Percentiles rank a stretch among this genome's conserved stretches.
These are phyloP conservation scores for Paecilomyces variotii DNA, from an alignment of 2,329 filamentous ascomycete genomes.

Conservation along the genomic window DNA sequence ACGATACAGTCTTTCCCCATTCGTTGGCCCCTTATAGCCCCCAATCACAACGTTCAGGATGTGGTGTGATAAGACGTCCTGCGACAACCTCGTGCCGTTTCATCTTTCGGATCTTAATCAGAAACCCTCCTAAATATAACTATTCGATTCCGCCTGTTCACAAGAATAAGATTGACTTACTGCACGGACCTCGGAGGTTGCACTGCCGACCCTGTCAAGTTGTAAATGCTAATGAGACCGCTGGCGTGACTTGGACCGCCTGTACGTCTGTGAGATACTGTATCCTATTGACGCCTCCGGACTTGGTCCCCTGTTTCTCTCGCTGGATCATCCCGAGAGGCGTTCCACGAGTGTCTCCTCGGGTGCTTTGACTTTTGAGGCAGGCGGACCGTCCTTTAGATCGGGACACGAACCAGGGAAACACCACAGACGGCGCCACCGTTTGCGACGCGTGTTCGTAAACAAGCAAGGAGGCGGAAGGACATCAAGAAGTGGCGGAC, in stretches of 20 bases:
- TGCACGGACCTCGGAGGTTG: neutral
- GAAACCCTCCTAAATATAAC: neutral
- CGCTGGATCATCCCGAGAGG: neutral
- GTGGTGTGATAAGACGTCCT: neutral
- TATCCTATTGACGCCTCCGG: neutral
- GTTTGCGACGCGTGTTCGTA: neutral
- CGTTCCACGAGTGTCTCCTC: neutral
- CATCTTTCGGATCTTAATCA: neutral
- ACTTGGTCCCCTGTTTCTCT: neutral
- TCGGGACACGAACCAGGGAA: neutral
- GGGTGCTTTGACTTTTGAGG: neutral
- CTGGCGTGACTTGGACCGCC: neutral
- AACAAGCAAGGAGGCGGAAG: neutral
- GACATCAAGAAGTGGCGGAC: neutral
- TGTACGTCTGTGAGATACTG: neutral
- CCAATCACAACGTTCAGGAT: neutral
- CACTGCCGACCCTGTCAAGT: neutral
- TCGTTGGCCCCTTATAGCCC: neutral
- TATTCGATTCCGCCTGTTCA: neutral
- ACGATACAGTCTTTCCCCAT: neutral
- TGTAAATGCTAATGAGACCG: neutral
- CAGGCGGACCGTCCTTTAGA: neutral
- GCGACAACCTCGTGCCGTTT: neutral
- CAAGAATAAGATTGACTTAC: neutral
- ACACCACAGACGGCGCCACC: neutral